These are phyloP conservation scores for Fomitopsis pulvina DNA, from an alignment of 768 basidiomycete genomes.

Conservation along the genomic window DNA sequence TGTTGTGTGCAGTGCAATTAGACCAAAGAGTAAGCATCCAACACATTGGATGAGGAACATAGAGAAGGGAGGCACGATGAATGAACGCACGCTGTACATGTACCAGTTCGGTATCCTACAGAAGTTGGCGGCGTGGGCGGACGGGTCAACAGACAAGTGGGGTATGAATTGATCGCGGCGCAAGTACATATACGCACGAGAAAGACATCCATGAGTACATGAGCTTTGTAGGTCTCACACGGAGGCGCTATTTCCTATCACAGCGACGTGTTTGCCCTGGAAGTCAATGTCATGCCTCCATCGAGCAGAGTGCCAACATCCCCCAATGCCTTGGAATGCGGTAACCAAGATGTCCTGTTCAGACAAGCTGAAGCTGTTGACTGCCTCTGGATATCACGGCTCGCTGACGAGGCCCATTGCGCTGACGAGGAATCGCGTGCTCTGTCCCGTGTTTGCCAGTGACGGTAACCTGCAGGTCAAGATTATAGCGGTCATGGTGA, in stretches of 20 bases:
- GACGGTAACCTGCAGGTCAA: constrained; percentile 18
- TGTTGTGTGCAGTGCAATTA: constrained; percentile 15
- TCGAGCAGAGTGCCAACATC: constrained; percentile 22
- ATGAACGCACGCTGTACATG: constrained; percentile 14
- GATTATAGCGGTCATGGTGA: constrained; percentile 15
- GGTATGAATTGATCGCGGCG: constrained; percentile 24
- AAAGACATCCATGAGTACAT: not conserved
- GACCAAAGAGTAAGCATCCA: not conserved
- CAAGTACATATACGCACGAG: constrained; percentile 17
- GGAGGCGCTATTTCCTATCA: constrained; percentile 27
- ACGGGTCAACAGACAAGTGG: constrained; percentile 14
- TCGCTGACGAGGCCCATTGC: constrained; percentile 22
- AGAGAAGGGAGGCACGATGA: not conserved
- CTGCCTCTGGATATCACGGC: constrained; percentile 18
- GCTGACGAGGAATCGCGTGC: constrained; percentile 21
- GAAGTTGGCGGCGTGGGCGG: constrained; percentile 22
- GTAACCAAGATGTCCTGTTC: constrained; percentile 13
- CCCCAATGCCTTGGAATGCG: constrained; percentile 18
- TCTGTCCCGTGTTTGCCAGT: constrained; percentile 12
- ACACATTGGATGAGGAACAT: not conserved
- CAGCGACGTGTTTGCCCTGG: constrained; percentile 22
- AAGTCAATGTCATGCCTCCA: constrained; percentile 23
- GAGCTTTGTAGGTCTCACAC: constrained; percentile 6
- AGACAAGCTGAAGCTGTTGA: constrained; percentile 15
- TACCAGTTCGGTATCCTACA: constrained; percentile 23